Percentiles rank a stretch among this genome's conserved stretches.
phyloP scores from a whole-genome alignment of 2,329 filamentous ascomycete species.

The Didymella segeticola region DNA sequence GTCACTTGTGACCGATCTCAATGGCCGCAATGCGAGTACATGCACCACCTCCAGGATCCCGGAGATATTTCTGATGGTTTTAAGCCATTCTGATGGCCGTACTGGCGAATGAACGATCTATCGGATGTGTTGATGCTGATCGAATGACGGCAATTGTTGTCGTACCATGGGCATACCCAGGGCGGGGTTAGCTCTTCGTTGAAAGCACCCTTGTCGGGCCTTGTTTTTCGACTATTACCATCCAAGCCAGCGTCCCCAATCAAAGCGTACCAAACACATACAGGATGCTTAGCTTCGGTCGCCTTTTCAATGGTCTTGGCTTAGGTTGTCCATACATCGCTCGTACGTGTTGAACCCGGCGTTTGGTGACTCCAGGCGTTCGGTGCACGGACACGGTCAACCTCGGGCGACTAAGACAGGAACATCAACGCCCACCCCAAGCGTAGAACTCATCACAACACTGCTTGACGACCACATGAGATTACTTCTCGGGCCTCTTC shows the following conservation, averaged over 20 bases:
- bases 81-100: slow-evolving; percentile 17
- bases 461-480: too few species aligned
- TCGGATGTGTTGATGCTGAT: slow-evolving; percentile 10
- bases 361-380: too few species aligned
- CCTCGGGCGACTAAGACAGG: too few species aligned
- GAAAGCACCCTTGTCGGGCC: slow-evolving; percentile 5
- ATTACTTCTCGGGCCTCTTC: too few species aligned
- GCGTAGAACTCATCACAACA: too few species aligned
- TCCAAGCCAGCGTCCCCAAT: slow-evolving; percentile 1
- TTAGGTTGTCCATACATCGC: slow-evolving; percentile 17
- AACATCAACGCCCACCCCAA: too few species aligned
- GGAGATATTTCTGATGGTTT: neutral
- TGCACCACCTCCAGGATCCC: neutral
- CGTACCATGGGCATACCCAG: slow-evolving; percentile 5
- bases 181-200: slow-evolving; percentile 10
- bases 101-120: slow-evolving; percentile 8
- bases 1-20: slow-evolving; percentile 15
- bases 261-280: slow-evolving; percentile 14
- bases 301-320: slow-evolving; percentile 9
- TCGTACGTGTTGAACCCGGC: too few species aligned
- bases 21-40: slow-evolving; percentile 16
- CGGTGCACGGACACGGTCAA: too few species aligned
- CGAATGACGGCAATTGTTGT: slow-evolving; percentile 6
- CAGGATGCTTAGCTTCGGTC: slow-evolving; percentile 7
- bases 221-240: slow-evolving; percentile 7